These are phyloP conservation scores for Saururus chinensis DNA, from an alignment of 164 flowering plant species.

Conservation along the genomic window DNA sequence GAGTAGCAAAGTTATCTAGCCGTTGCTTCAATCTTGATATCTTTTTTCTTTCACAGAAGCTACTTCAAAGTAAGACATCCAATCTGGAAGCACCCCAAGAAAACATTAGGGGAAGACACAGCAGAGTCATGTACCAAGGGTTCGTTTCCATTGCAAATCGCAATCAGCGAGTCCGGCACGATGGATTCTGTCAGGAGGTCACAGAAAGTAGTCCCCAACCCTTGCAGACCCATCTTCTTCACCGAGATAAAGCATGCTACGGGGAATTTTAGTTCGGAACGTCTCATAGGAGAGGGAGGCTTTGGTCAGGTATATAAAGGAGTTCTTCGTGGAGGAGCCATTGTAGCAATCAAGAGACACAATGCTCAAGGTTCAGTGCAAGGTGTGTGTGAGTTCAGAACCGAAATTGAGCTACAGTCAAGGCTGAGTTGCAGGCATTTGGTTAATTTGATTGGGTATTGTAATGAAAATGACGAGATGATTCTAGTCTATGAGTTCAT, in stretches of 20 bases:
- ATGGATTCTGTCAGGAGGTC: too few relatives aligned
- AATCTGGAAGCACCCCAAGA: not conserved
- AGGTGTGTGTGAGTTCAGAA: conserved; percentile 10
- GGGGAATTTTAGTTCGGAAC: conserved; percentile 69
- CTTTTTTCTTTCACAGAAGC: too few relatives aligned
- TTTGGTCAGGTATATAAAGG: conserved; percentile 89
- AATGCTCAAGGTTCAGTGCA: conserved; percentile 57
- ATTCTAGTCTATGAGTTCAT: conserved; percentile 29
- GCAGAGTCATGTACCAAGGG: too few relatives aligned
- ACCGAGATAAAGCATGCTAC: conserved; percentile 84
- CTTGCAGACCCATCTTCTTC: conserved; percentile 66
- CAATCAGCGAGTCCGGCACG: too few relatives aligned
- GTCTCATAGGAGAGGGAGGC: conserved; percentile 71
- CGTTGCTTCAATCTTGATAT: too few relatives aligned
- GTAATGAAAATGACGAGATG: not conserved
- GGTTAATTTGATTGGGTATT: not conserved
- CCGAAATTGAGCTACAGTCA: conserved; percentile 44
- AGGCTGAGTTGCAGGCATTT: not conserved
- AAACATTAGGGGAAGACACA: not conserved
- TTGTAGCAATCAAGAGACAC: conserved; percentile 82
- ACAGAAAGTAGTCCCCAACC: too few relatives aligned
- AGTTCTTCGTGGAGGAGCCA: conserved; percentile 47
- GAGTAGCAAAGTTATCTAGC: too few relatives aligned
- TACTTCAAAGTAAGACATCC: not conserved
- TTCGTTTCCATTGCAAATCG: too few relatives aligned